These are phyloP conservation scores for Monilinia polystroma DNA, from an alignment of 2,329 filamentous ascomycete genomes.

Conservation along the genomic window DNA sequence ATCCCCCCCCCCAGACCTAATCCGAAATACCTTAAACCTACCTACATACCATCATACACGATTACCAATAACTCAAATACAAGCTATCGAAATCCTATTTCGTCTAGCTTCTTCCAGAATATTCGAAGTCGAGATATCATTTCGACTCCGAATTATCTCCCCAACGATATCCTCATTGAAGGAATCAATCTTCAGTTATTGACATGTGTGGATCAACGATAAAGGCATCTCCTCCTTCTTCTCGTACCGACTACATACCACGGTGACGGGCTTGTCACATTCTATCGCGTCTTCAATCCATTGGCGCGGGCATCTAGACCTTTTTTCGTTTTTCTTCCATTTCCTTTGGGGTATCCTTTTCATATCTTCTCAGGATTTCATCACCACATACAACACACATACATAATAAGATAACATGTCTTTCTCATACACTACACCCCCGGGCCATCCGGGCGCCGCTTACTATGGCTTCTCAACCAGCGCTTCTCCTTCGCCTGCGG, in stretches of 20 bases:
- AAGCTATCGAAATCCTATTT: not conserved
- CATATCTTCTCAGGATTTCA: slow-evolving; percentile 11
- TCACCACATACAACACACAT: slow-evolving; percentile 30
- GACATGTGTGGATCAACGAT: slow-evolving; percentile 43
- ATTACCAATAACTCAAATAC: slow-evolving; percentile 12
- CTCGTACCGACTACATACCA: slow-evolving; percentile 43
- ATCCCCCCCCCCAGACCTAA: not conserved
- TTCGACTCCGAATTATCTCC: slow-evolving; percentile 33
- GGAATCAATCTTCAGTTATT: slow-evolving; percentile 37
- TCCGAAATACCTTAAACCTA: not conserved
- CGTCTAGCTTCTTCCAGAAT: slow-evolving; percentile 37
- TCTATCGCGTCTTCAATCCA: slow-evolving; percentile 33
- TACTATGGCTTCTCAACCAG: slow-evolving; percentile 39
- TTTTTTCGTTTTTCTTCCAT: slow-evolving; percentile 12
- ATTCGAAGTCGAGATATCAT: slow-evolving; percentile 32
- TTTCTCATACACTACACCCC: slow-evolving; percentile 38
- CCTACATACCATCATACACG: not conserved
- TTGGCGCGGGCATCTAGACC: slow-evolving; percentile 19
- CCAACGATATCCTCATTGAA: slow-evolving; percentile 30
- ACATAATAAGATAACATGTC: slow-evolving; percentile 39
- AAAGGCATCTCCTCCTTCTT: slow-evolving; percentile 41
- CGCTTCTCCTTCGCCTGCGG: slow-evolving; percentile 39
- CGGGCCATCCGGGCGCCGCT: slow-evolving; percentile 33
- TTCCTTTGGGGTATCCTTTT: slow-evolving; percentile 27
- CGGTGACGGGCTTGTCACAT: slow-evolving; percentile 41